A percentile compares a stretch with the other conserved stretches of the same genome.
Evolutionary conservation across 371 early-diverging fungal species (phyloP).

Genomic region (Mortierella sp.): DNA sequence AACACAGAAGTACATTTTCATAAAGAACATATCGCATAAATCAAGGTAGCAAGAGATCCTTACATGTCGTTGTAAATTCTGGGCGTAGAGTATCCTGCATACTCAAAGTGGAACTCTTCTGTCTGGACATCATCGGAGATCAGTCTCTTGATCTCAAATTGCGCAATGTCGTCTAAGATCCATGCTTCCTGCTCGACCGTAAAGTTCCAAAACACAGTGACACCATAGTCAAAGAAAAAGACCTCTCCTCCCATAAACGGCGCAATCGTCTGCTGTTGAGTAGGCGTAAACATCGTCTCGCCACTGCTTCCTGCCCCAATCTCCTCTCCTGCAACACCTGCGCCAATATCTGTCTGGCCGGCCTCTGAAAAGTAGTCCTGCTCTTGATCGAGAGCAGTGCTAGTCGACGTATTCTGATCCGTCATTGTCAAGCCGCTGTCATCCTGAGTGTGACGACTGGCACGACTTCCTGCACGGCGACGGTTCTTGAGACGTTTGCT

Average conservation of each 20-base stretch:
- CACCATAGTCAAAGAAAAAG: constrained; percentile 95
- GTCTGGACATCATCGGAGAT: constrained; percentile 83
- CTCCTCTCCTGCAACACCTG: constrained; percentile 5
- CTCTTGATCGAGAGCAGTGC: constrained; percentile 13
- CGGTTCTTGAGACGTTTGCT: constrained; percentile 41
- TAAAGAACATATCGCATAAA: background rate
- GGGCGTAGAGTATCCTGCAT: constrained; percentile 65
- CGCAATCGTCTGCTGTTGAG: constrained; percentile 14
- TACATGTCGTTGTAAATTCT: constrained; percentile 78
- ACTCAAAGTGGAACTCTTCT: constrained; percentile 95
- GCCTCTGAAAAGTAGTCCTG: constrained; percentile 35
- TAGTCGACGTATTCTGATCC: constrained; percentile 30
- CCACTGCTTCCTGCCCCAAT: constrained; percentile 1
- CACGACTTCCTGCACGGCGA: constrained; percentile 37
- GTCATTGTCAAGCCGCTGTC: constrained; percentile 23
- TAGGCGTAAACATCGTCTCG: constrained; percentile 19
- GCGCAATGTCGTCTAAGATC: constrained; percentile 80
- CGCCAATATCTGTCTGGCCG: background rate
- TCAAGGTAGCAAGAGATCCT: constrained; percentile 18
- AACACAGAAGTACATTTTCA: too few relatives aligned
- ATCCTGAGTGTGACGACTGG: constrained; percentile 27
- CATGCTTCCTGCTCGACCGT: constrained; percentile 85
- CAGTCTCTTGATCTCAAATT: constrained; percentile 70
- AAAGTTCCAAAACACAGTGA: constrained; percentile 97
- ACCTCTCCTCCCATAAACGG: constrained; percentile 79